Conservation (phyloP, 2,329 filamentous ascomycete species). For the Apiospora koreana region DNA sequence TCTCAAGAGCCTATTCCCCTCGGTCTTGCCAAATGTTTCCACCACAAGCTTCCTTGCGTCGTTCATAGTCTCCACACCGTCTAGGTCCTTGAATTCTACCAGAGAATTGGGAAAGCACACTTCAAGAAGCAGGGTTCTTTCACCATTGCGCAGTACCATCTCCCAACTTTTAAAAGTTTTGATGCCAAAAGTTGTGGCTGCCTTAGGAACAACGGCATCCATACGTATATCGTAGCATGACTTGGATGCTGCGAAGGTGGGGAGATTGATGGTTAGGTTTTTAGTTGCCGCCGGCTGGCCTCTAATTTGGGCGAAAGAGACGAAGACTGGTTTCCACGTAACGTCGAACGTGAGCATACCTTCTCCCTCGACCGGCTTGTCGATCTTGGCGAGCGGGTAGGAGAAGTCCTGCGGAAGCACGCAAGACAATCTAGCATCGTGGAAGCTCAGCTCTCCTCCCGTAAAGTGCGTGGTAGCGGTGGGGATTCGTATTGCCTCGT, state of each 20-base stretch:
- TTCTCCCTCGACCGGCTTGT: background rate
- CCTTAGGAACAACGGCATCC: background rate
- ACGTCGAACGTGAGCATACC: background rate
- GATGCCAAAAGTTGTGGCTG: background rate
- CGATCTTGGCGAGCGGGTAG: background rate
- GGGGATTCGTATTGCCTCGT: background rate
- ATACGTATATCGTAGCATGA: no score
- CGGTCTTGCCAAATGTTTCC: background rate
- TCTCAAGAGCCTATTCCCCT: background rate
- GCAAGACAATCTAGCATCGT: background rate
- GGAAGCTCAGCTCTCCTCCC: background rate
- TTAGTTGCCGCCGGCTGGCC: background rate
- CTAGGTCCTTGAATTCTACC: background rate
- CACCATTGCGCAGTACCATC: background rate
- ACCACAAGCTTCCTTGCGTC: background rate
- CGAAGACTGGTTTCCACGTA: background rate
- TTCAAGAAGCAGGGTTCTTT: background rate
- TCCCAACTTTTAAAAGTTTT: background rate
- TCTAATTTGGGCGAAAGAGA: background rate
- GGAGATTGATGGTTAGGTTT: background rate
- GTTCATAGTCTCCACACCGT: background rate
- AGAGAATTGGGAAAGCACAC: background rate
- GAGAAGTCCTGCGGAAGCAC: background rate
- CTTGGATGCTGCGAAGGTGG: background rate
- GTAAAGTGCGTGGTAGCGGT: background rate